phyloP scores from a whole-genome alignment of 768 basidiomycete species.

The Dictyophora rubrovolvata region DNA sequence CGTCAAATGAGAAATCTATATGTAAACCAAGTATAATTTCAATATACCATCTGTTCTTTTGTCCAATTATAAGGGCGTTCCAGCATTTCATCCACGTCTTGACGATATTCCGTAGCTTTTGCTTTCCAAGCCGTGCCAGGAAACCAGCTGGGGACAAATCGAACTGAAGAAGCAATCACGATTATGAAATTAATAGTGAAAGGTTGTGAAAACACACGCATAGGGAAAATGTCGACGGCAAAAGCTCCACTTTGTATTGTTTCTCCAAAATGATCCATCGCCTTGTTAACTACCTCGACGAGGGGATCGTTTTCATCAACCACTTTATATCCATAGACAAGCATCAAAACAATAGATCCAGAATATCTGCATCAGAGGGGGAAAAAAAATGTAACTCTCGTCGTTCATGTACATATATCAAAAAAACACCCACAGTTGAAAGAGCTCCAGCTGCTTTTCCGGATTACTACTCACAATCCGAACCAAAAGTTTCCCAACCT shows the following conservation, averaged over 20 bases:
- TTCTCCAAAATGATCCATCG: conserved; percentile 8
- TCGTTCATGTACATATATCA: not conserved
- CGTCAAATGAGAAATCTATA: not conserved
- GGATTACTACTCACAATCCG: conserved; percentile 10
- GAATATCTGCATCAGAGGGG: conserved; percentile 13
- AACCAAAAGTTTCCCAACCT: conserved; percentile 11
- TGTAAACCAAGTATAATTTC: not conserved
- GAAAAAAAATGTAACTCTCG: not conserved
- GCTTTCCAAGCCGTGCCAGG: conserved; percentile 23
- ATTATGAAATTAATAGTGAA: not conserved
- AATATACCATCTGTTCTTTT: conserved; percentile 11
- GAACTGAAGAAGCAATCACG: conserved; percentile 13
- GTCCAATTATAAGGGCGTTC: conserved; percentile 15
- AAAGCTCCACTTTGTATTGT: conserved; percentile 12
- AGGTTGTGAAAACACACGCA: conserved; percentile 10
- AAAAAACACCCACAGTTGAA: conserved; percentile 9
- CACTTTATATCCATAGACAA: conserved; percentile 48
- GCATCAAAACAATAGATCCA: conserved; percentile 19
- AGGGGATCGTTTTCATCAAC: conserved; percentile 30
- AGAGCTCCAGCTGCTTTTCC: conserved; percentile 12
- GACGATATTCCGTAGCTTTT: conserved; percentile 11
- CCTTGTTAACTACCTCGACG: conserved; percentile 28
- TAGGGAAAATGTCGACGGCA: conserved; percentile 18
- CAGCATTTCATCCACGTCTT: conserved; percentile 13
- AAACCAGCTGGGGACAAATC: conserved; percentile 22